Percentiles rank a stretch among this genome's conserved stretches.
phyloP scores from a whole-genome alignment of 768 basidiomycete genomes.

The Candolleomyces eurysporus region DNA sequence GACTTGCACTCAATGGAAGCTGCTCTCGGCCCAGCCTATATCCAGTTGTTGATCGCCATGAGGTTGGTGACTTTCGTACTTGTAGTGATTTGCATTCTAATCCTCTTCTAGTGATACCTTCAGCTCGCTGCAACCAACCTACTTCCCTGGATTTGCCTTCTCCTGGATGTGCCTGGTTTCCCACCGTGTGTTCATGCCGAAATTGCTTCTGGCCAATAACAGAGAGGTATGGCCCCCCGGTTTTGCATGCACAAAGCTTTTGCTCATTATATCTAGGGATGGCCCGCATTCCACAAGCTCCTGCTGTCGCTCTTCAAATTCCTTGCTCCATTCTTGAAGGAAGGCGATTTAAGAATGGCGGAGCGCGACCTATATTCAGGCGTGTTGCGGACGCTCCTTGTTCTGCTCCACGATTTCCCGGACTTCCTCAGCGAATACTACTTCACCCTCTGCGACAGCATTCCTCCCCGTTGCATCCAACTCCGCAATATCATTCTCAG shows the following conservation, averaged over 20 bases:
- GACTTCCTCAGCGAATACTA: constrained; percentile 98
- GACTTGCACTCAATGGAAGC: constrained; percentile 87
- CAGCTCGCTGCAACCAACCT: constrained; percentile 92
- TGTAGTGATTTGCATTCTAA: constrained; percentile 12
- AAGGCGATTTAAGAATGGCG: constrained; percentile 74
- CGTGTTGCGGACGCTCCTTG: constrained; percentile 84
- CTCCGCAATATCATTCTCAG: constrained; percentile 95
- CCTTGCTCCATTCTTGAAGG: constrained; percentile 84
- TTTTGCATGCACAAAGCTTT: background rate
- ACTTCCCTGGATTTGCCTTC: constrained; percentile 97
- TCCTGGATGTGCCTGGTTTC: constrained; percentile 98
- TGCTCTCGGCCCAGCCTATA: constrained; percentile 85
- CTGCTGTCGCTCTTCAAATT: constrained; percentile 95
- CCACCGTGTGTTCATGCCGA: constrained; percentile 96
- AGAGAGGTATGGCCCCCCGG: constrained; percentile 59
- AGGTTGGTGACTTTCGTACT: constrained; percentile 49
- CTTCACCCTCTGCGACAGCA: constrained; percentile 91
- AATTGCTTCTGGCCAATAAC: constrained; percentile 81
- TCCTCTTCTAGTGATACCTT: constrained; percentile 75
- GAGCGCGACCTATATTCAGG: constrained; percentile 89
- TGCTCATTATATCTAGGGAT: constrained; percentile 53
- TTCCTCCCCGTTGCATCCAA: constrained; percentile 92
- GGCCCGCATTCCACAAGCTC: constrained; percentile 95
- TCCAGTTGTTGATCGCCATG: constrained; percentile 82
- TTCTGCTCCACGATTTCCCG: constrained; percentile 97